These are phyloP conservation scores for Flagelloscypha sp. DNA, from an alignment of 768 basidiomycete species.

Conservation along the genomic window DNA sequence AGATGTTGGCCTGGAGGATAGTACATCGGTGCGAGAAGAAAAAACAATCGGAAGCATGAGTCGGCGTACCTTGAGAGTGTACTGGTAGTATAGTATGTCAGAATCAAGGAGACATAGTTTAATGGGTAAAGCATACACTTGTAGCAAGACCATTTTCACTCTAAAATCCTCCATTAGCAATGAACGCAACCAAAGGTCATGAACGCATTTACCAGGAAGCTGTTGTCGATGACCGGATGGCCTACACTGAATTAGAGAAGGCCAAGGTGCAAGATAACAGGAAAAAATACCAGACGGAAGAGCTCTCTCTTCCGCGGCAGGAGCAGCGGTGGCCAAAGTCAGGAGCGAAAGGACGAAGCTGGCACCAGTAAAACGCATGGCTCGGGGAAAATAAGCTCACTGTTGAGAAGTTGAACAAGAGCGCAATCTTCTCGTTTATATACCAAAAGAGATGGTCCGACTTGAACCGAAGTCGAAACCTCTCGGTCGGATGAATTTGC, in stretches of 20 bases:
- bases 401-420: background rate
- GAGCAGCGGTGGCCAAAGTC: background rate
- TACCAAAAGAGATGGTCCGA: too few relatives aligned
- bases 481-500: too few relatives aligned
- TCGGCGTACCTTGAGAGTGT: too few relatives aligned
- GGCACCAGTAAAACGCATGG: background rate
- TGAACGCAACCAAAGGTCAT: background rate
- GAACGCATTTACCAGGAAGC: constrained; percentile 1
- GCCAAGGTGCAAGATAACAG: too few relatives aligned
- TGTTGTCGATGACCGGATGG: constrained; percentile 3
- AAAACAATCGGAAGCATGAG: too few relatives aligned
- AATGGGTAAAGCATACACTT: too few relatives aligned
- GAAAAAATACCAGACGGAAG: constrained; percentile 3
- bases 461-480: too few relatives aligned
- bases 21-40: background rate
- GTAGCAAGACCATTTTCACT: background rate
- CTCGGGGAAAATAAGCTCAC: background rate
- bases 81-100: too few relatives aligned
- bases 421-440: constrained; percentile 1
- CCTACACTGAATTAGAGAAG: too few relatives aligned
- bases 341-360: constrained; percentile 1
- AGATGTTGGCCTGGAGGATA: background rate
- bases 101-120: too few relatives aligned
- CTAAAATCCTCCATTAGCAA: background rate
- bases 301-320: background rate